Base-by-base conservation (phyloP, 768 basidiomycete genomes). In the Crucibulum laeve region DNA sequence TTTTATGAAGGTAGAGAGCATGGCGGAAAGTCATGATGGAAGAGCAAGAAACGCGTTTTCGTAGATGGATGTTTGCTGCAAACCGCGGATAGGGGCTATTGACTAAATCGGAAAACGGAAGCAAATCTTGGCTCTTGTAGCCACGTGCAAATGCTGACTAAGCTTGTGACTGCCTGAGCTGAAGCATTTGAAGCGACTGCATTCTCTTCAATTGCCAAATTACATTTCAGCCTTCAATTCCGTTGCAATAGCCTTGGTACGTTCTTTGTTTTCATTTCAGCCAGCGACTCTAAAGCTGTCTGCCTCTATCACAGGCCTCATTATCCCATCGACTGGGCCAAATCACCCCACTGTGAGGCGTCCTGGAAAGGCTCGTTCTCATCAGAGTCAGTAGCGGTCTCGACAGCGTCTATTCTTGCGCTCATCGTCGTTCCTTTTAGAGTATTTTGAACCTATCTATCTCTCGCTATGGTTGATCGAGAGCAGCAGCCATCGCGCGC, bases 401-500 rank as follows among this genome's bases (percentile, higher is more conserved):
- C n/a, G 28, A n/a, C 28, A n/a, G n/a, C 8, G 28, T n/a, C n/a
- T 30, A 30, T 30, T n/a, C 28, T 8, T 8, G 8, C 28, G 28
- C 28, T n/a, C 28, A 30, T 8, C 28, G 7, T 7, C 7, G 8
- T 7, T 30, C 8, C 28, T 7, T n/a, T 7, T 30, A 7, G 8
- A 30, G 28, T n/a, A 7, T 30, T 30, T n/a, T 30, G 7, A n/a
- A 30, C 7, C 7, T n/a, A 30, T 30, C 28, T n/a, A n/a, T n/a
- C 28, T 7, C 28, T 7, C 7, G 28, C 28, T 30, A 75, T 74
- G 72, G 62, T 67, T 46, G 69, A 74, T 51, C 65, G 62, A 50
- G 73, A 73, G 46, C 67, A 67, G 66, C 69, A 69, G 69, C 76
- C 64, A 21, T 68, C 69, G 37, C 65, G 64, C 50, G 71, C 71